phyloP scores from a whole-genome alignment of 352 stramenopile genomes.

The Phytophthora cryptogea region DNA sequence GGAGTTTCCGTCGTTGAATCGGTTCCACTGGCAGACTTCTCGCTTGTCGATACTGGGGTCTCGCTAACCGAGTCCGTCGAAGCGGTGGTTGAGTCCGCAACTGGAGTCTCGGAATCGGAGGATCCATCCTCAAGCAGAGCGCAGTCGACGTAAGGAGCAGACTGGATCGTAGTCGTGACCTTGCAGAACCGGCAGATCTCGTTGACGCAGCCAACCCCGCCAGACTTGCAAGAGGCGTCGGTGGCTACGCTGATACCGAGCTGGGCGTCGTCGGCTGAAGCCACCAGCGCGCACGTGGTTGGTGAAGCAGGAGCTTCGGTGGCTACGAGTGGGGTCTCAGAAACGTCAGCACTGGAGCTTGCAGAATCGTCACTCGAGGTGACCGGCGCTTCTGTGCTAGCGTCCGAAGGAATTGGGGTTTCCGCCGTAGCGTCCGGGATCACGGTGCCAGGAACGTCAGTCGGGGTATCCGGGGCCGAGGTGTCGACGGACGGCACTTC shows the following conservation, averaged over 20 bases:
- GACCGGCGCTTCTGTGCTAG: neutral
- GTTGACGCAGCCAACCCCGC: constrained; percentile 43
- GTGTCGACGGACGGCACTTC: neutral
- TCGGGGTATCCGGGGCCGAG: neutral
- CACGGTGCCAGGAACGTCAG: neutral
- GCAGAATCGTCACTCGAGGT: neutral
- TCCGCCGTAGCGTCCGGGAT: neutral
- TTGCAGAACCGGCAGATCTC: constrained; percentile 55
- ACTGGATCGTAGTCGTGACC: constrained; percentile 20
- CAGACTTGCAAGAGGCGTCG: constrained; percentile 32
- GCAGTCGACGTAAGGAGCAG: constrained; percentile 26
- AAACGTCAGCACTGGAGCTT: neutral
- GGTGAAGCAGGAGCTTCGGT: constrained; percentile 7
- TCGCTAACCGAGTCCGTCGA: neutral
- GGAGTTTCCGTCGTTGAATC: neutral
- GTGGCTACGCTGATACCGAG: constrained; percentile 41
- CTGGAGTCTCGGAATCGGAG: constrained; percentile 1
- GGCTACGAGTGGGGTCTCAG: neutral
- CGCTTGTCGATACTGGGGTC: neutral
- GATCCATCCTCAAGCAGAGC: constrained; percentile 7
- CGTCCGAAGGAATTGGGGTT: neutral
- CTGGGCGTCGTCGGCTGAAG: constrained; percentile 28
- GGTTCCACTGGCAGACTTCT: neutral
- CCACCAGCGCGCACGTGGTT: constrained; percentile 12
- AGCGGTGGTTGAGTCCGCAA: constrained; percentile 1